Base-by-base conservation (phyloP, 192 early-diverging fungal species). In the Coemansia sp. region DNA sequence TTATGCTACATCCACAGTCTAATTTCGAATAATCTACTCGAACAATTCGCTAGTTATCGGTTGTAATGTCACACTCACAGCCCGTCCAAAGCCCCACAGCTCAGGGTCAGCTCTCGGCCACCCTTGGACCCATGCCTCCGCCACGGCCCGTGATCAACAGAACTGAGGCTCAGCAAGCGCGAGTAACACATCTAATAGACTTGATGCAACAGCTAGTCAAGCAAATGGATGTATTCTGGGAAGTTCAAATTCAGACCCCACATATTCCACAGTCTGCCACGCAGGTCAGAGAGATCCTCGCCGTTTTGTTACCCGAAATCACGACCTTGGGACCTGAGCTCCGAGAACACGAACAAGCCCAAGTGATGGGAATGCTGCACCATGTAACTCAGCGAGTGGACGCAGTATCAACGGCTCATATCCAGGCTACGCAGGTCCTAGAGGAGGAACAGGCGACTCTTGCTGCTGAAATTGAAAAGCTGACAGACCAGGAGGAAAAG, bases 381-480 rank as follows among this genome's bases (percentile, higher is more conserved):
- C 51, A 55, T 25, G 51, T 55, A 27, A 55, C 51, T 25, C 51
- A 55, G 11, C 51, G 51, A 12, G 51, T 55, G 27, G 51, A 55
- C 10, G 51, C 51, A 3, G 51, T 55, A 14, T 55, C 25, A 27
- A 55, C 21, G 51, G 51, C 51, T 14, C 51, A 55, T 10, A 4
- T 55, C 4, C 51, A 55, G 51, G 27, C 51, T 29, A 25, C 21
- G 51, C 46, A 48, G 46, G 46, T 21, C 3, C 12, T 55, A 23
- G 27, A 29, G 12, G 51, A 29, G 25, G 51, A 25, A 10, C 51
- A 55, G 14, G 25, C 51, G 51, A 9, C 9, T 10, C 25, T 53
- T 12, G 51, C 10, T 27, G 23, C 10, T 3, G 51, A 25, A 9
- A 9, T 29, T 53, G 51, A 29, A 53, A 53, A 29, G 19, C 5